These are phyloP conservation scores for Aspergillus eucalypticola DNA, from an alignment of 2,329 filamentous ascomycete species.

Conservation along the genomic window DNA sequence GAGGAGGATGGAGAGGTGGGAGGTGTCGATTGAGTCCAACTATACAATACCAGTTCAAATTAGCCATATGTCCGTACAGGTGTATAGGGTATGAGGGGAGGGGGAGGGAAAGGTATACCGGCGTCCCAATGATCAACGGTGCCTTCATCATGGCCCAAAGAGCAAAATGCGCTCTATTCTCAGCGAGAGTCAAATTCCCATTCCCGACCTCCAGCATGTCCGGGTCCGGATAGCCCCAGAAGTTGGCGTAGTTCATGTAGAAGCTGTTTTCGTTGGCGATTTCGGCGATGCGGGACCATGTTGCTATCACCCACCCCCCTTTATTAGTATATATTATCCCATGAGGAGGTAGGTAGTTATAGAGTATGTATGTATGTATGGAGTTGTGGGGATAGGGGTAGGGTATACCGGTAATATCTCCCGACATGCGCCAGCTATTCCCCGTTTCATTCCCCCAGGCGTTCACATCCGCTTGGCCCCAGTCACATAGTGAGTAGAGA, in stretches of 20 bases:
- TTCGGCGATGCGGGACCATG: conserved; percentile 35
- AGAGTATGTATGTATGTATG: too few species aligned
- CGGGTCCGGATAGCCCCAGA: conserved; percentile 54
- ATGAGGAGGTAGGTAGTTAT: background rate
- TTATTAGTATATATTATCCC: background rate
- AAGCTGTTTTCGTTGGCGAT: conserved; percentile 56
- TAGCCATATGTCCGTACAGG: background rate
- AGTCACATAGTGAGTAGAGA: conserved; percentile 55
- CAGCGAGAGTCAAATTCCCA: conserved; percentile 46
- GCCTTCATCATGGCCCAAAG: conserved; percentile 55
- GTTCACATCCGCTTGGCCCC: conserved; percentile 55
- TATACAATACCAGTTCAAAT: conserved; percentile 9
- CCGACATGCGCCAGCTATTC: conserved; percentile 47
- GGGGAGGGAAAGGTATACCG: conserved; percentile 21
- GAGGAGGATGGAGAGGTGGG: conserved; percentile 45
- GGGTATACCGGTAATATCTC: conserved; percentile 33
- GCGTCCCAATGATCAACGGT: conserved; percentile 52
- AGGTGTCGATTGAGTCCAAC: conserved; percentile 38
- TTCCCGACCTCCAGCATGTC: conserved; percentile 57
- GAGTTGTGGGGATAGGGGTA: background rate
- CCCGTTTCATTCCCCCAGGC: conserved; percentile 53
- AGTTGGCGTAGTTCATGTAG: conserved; percentile 46
- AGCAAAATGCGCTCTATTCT: conserved; percentile 54
- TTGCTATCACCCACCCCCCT: background rate
- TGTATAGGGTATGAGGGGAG: background rate